Evolutionary conservation across 148 eudicot genomes (phyloP).

Genomic region (Vaccinium darrowii): DNA sequence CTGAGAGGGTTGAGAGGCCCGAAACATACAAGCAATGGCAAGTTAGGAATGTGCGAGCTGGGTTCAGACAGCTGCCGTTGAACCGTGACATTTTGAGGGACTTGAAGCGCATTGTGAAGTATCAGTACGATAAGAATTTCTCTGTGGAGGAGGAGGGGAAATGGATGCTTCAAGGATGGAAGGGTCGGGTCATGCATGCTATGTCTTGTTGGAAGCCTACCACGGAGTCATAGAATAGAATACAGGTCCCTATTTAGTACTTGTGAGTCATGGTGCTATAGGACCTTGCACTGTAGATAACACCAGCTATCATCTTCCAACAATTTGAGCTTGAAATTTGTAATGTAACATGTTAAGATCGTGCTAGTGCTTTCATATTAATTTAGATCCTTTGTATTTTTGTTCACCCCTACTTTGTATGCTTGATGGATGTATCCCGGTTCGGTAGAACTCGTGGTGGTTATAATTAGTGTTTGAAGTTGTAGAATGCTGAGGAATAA

Average conservation of each 20-base stretch:
- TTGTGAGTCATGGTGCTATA: neutral
- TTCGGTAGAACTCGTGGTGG: neutral
- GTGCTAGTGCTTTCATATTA: neutral
- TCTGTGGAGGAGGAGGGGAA: slow-evolving; percentile 43
- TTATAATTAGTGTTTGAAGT: neutral
- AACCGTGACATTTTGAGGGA: slow-evolving; percentile 31
- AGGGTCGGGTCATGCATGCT: slow-evolving; percentile 55
- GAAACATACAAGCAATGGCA: slow-evolving; percentile 79
- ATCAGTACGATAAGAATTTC: slow-evolving; percentile 51
- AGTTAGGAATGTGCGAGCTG: slow-evolving; percentile 39
- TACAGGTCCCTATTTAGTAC: neutral
- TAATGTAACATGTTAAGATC: neutral
- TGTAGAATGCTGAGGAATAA: neutral
- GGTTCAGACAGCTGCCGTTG: slow-evolving; percentile 41
- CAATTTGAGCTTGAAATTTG: neutral
- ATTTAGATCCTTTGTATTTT: neutral
- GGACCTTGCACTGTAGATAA: neutral
- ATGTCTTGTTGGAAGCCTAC: slow-evolving; percentile 55
- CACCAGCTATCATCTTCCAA: neutral
- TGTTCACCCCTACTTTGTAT: no score
- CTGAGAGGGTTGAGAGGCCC: slow-evolving; percentile 57
- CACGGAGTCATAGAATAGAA: neutral
- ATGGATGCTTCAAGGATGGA: slow-evolving; percentile 83
- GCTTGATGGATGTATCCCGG: no score
- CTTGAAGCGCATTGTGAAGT: slow-evolving; percentile 32